Conservation (phyloP, 2,329 filamentous ascomycete species). For the Fusarium verticillioides region DNA sequence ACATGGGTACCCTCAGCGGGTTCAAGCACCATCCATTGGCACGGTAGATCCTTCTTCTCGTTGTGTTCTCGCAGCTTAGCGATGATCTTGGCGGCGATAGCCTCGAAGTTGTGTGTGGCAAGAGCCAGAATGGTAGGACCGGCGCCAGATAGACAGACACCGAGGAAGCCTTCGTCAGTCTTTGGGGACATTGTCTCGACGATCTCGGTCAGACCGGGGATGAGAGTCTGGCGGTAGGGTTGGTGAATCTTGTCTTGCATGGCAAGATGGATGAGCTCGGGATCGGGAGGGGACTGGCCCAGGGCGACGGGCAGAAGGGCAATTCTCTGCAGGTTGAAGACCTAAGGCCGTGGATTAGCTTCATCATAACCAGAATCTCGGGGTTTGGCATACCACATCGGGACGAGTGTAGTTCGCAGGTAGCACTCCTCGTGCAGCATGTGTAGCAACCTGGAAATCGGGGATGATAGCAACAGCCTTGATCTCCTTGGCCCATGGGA, state of each 20-base stretch:
- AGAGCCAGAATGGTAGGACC: constrained; percentile 95
- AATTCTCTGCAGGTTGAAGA: constrained; percentile 94
- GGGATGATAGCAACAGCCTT: constrained; percentile 98
- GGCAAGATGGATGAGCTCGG: constrained; percentile 93
- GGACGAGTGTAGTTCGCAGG: constrained; percentile 81
- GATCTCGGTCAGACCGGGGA: constrained; percentile 91
- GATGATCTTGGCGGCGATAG: constrained; percentile 85
- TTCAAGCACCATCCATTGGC: constrained; percentile 88
- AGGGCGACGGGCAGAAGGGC: constrained; percentile 90
- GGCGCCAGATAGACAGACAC: constrained; percentile 94
- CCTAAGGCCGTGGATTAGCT: constrained; percentile 56
- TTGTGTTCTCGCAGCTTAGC: constrained; percentile 73
- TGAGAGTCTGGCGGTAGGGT: constrained; percentile 90
- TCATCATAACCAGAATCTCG: neutral
- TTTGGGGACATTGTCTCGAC: constrained; percentile 90
- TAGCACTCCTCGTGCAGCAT: constrained; percentile 86
- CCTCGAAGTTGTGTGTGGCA: constrained; percentile 88
- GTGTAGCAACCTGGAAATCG: constrained; percentile 94
- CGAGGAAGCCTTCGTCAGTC: constrained; percentile 87
- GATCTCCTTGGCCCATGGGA: constrained; percentile 92
- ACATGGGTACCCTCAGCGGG: constrained; percentile 78
- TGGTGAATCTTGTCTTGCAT: constrained; percentile 99
- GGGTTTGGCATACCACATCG: constrained; percentile 73
- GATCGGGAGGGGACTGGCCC: constrained; percentile 88
- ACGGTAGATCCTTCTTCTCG: constrained; percentile 73